Evolutionary conservation across 2,329 filamentous ascomycete species (phyloP).

Genomic region (Hymenoscyphus repandus): DNA sequence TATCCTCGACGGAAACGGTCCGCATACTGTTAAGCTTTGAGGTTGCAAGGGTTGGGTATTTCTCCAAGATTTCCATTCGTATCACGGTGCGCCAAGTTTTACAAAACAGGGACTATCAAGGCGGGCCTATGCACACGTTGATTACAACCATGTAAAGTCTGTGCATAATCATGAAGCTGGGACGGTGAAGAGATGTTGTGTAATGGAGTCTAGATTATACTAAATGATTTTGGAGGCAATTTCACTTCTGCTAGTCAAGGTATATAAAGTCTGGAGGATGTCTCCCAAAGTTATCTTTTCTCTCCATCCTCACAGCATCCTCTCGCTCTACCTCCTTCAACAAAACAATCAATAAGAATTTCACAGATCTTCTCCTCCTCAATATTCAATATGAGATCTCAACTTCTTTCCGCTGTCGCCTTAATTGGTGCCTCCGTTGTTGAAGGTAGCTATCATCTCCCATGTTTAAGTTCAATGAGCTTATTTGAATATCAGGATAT

Average conservation of each 20-base stretch:
- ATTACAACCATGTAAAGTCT: background rate
- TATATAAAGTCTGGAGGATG: background rate
- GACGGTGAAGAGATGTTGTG: no score
- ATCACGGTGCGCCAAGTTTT: background rate
- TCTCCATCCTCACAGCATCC: constrained; percentile 3
- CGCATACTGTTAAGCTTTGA: no score
- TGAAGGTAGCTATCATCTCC: constrained; percentile 9
- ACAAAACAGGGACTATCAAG: background rate
- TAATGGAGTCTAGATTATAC: background rate
- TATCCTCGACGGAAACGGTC: no score
- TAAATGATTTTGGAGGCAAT: background rate
- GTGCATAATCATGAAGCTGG: no score
- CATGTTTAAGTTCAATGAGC: background rate
- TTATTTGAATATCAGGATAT: constrained; percentile 12
- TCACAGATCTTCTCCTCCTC: background rate
- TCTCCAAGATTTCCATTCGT: background rate
- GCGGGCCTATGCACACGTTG: background rate
- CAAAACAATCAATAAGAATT: background rate
- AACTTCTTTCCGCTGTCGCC: constrained; percentile 15
- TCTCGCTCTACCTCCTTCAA: constrained; percentile 1
- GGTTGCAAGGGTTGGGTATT: background rate
- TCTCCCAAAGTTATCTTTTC: background rate
- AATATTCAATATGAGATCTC: constrained; percentile 24
- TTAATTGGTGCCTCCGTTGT: constrained; percentile 16
- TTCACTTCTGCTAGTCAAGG: background rate